Base-by-base conservation (phyloP, 768 basidiomycete species). In the Lactarius akahatsu region DNA sequence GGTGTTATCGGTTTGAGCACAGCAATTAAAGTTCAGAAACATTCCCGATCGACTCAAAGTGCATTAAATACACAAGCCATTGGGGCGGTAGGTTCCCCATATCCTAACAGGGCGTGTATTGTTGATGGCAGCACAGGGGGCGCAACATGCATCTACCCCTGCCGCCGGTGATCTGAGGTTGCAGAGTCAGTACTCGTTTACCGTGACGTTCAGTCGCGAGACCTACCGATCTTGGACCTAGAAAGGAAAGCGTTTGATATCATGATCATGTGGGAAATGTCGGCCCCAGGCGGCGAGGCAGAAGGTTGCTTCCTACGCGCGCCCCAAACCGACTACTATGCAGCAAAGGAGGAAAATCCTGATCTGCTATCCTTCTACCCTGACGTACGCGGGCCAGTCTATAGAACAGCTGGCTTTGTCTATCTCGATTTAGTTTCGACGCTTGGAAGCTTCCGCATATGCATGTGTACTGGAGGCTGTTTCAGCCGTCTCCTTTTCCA, bases 1-100 rank as follows among this genome's bases (percentile, higher is more conserved):
- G 91, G 91, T 57, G 91, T 93, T 1, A 75, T 93, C 5, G 92
- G 92, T 4, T 79, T 94, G 34, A 88, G 90, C 0, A 89, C 91
- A 5, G 92, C 91, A 0, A 70, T 92, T 38, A 85, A 81, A 69
- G 78, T 91, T 13, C 89, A 90, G 73, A 91, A 59, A 78, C 81
- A 1, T 79, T 92, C 45, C 91, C 92, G 0, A 86, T 80, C 45
- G 92, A 94, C 74, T 81, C 85, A 1, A 88, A 87, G 76, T 82
- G 80, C n/a, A 86, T 89, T 72, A 81, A 81, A 61, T 93, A 91
- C 71, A 91, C 92, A 2, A 91, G 89, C 73, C 84, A 84, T 40
- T 93, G 92, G 92, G 92, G 92, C 92, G 43, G 92, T 91, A 69
- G 69, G 87, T 79, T 26, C 9, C 30, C 10, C 63, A 23, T 58